Base-by-base conservation (phyloP, 139 green algal species). In the Zygnema circumcarinatum region DNA sequence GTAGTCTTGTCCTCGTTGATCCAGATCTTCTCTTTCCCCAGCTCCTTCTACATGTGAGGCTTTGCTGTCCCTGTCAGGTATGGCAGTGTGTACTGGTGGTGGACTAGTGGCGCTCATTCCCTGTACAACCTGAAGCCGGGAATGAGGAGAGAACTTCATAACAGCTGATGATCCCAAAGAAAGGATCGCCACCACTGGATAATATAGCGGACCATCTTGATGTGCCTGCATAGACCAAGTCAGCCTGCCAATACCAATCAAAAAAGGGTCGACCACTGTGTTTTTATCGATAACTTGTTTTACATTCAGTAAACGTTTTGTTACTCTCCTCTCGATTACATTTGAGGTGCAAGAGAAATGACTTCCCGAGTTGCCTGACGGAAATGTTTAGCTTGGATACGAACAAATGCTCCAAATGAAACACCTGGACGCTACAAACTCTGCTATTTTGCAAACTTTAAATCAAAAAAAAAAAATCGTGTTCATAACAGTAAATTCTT, bases 171-270 rank as follows among this genome's bases (percentile, higher is more conserved):
- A 1, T 21, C 79, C 79, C 36, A 90, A 69, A 1, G 78, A 88
- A 21, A 90, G 36, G 31, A 90, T 90, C 3, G 53, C 47, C 20
- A 90, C 85, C 22, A 90, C 79, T 22, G 85, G 85, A 32, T 42
- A 83, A 53, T 90, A 90, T 2, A 90, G n/a, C 1, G 85, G 85
- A 1, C 85, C 85, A 85, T 90, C 85, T 62, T 90, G 78, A 74
- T 90, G 85, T 39, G 75, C 74, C 84, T 89, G 84, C 20, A 79
- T n/a, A 16, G 22, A 85, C 29, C 25, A 25, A 72, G 29, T 29
- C 25, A 31, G 56, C 25, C 56, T 72, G 25, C 25, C 25, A 29
- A 31, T 72, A 29, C 56, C 25, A 25, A 31, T 72, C 56, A 25
- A 29, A 25, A 29, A 72, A 72, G n/a, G n/a, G 25, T 72, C 25